Evolutionary conservation across 805 yeast genomes (phyloP), one percentile per base, ranked within the genome.

Genomic region (Wickerhamiella nectarea): DNA sequence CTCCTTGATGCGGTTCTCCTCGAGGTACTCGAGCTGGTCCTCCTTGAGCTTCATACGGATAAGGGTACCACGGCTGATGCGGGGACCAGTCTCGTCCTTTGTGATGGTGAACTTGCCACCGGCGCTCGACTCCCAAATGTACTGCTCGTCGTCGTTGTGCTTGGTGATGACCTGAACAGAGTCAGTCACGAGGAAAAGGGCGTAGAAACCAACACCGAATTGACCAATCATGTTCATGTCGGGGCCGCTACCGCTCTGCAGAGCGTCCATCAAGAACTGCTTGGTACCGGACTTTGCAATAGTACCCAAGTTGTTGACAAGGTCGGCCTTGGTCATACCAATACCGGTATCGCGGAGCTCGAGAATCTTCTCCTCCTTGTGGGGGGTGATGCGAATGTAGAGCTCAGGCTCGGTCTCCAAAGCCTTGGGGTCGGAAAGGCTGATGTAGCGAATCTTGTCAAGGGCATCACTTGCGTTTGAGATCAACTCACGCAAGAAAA

Each of bases 131-230:
- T 91, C 98, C 99, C 99, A 91, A 60, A 91, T 72, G 79, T 91
- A 91, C 74, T 91, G 99, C 67, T 91, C 97, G 66, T 91, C 99
- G 61, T 91, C 99, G 65, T 91, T 91, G 77, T 86, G 80, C 76
- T 91, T 91, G 50, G 98, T 84, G 65, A 91, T 84, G 58, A 91
- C 99, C 73, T 91, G 95, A 53, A 91, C 98, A 58, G 77, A 84
- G 73, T 91, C 99, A 59, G 98, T 97, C 64, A 91, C 98, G 73
- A 91, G 77, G 83, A 91, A 91, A 56, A 89, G 75, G 45, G 99
- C 91, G 80, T 91, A 91, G 89, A 91, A 91, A 79, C 99, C 99
- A 59, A 91, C 98, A 86, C 99, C 99, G 74, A 91, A 91, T 74
- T 91, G 98, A 77, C 99, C 99, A 72, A 91, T 91, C 98, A 91